phyloP scores from a whole-genome alignment of 441 rosid genomes.

The Bruguiera hainesii region DNA sequence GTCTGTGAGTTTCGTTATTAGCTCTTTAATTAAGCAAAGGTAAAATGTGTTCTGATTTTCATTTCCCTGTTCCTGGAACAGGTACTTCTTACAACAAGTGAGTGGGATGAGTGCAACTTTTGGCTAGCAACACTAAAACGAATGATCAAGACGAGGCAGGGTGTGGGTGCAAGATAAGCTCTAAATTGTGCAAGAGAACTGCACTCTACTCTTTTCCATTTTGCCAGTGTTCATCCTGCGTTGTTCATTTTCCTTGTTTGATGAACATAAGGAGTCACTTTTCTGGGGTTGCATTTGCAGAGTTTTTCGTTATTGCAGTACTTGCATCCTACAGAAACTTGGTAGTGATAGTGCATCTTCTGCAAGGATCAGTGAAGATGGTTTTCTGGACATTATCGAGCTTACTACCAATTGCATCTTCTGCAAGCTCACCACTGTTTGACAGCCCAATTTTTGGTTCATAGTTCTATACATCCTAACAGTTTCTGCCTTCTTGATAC shows the following conservation, averaged over 20 bases:
- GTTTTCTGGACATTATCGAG: slow-evolving; percentile 28
- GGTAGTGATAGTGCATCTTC: slow-evolving; percentile 9
- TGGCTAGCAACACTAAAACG: slow-evolving; percentile 93
- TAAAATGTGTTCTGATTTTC: not conserved
- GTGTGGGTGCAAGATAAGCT: slow-evolving; percentile 48
- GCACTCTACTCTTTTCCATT: slow-evolving; percentile 5
- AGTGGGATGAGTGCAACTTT: slow-evolving; percentile 99
- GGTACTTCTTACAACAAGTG: slow-evolving; percentile 89
- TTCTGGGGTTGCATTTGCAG: slow-evolving; percentile 22
- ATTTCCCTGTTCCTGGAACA: slow-evolving; percentile 22
- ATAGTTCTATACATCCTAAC: too few species aligned
- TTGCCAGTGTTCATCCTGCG: slow-evolving; percentile 7
- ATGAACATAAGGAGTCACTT: slow-evolving; percentile 29
- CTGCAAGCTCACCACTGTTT: not conserved
- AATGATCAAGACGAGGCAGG: slow-evolving; percentile 92
- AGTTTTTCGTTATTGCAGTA: slow-evolving; percentile 22
- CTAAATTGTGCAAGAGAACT: slow-evolving; percentile 1
- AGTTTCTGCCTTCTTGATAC: too few species aligned
- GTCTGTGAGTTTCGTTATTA: not conserved
- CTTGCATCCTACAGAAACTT: slow-evolving; percentile 14
- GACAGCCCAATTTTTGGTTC: slow-evolving; percentile 8
- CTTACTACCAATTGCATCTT: not conserved
- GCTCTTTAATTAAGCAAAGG: not conserved
- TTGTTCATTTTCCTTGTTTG: slow-evolving; percentile 1
- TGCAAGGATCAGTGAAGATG: slow-evolving; percentile 27